These are phyloP conservation scores for Penicillium verhagenii DNA, from an alignment of 495 filamentous ascomycete genomes.

Conservation along the genomic window DNA sequence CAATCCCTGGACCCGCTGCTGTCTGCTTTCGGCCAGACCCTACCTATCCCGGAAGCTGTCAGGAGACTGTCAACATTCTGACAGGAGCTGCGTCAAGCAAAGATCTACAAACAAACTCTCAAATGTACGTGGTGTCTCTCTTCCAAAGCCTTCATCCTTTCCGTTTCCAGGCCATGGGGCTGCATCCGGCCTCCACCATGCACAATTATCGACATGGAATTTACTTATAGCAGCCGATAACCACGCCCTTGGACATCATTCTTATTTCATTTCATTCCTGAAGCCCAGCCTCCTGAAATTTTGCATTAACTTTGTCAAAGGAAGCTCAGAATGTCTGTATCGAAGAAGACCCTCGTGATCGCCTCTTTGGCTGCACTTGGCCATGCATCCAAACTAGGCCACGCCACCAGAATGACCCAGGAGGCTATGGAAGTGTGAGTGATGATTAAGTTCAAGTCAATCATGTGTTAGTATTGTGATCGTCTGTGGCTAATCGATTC, in stretches of 20 bases:
- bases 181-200: conserved; percentile 18
- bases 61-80: not conserved
- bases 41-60: conserved; percentile 10
- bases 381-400: conserved; percentile 22
- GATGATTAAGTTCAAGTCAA: not conserved
- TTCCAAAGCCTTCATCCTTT: conserved; percentile 1
- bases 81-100: not conserved
- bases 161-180: conserved; percentile 14
- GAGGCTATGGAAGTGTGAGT: conserved; percentile 34
- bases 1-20: conserved; percentile 6
- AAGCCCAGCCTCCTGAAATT: conserved; percentile 27
- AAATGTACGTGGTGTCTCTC: conserved; percentile 12
- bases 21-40: conserved; percentile 20
- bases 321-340: conserved; percentile 35
- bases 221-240: conserved; percentile 41
- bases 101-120: conserved; percentile 13
- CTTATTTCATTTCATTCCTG: conserved; percentile 24
- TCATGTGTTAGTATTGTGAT: not conserved
- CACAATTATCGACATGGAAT: conserved; percentile 15
- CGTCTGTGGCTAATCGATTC: not conserved
- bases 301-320: conserved; percentile 9
- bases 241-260: conserved; percentile 34
- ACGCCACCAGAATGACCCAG: not conserved
- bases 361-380: conserved; percentile 32
- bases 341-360: conserved; percentile 37